Conservation (phyloP, 1,284 basidiomycete species). For the Cutaneotrichosporon sp. region DNA sequence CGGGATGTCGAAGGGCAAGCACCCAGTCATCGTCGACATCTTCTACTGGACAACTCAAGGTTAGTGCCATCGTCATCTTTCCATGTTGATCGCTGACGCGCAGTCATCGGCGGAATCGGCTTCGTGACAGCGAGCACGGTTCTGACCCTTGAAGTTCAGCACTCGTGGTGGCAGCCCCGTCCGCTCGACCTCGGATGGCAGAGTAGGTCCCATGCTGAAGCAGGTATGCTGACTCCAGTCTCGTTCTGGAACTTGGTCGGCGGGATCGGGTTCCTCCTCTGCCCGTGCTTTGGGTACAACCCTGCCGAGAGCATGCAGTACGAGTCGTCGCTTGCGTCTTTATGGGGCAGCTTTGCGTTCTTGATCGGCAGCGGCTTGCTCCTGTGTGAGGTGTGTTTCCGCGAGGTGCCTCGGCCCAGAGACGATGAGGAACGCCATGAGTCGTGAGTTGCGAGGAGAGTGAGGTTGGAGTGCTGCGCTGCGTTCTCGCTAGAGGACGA, state of each 20-base stretch:
- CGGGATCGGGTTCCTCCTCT: slow-evolving; percentile 56
- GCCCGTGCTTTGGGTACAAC: slow-evolving; percentile 56
- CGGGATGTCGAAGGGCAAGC: slow-evolving; percentile 21
- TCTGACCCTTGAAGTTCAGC: slow-evolving; percentile 58
- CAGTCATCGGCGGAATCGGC: slow-evolving; percentile 58
- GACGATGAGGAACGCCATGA: no score
- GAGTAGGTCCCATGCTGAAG: slow-evolving; percentile 37
- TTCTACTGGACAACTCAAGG: slow-evolving; percentile 54
- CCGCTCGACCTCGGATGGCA: slow-evolving; percentile 55
- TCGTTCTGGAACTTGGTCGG: slow-evolving; percentile 36
- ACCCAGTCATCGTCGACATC: slow-evolving; percentile 39
- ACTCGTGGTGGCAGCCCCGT: slow-evolving; percentile 52
- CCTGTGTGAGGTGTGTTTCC: no score
- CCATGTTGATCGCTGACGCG: slow-evolving; percentile 12
- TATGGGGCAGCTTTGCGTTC: slow-evolving; percentile 62
- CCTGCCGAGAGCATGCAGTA: slow-evolving; percentile 47
- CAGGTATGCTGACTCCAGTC: not conserved
- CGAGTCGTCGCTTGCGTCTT: slow-evolving; percentile 56
- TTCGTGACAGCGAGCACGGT: slow-evolving; percentile 56
- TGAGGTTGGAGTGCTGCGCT: no score
- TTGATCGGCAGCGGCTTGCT: slow-evolving; percentile 58
- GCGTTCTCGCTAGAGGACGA: no score
- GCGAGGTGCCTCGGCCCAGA: no score
- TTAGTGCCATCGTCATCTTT: slow-evolving; percentile 6
- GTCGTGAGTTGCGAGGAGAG: no score